These are phyloP conservation scores for Vitis hybrid DNA, from an alignment of 177 flowering plant species.

Conservation along the genomic window DNA sequence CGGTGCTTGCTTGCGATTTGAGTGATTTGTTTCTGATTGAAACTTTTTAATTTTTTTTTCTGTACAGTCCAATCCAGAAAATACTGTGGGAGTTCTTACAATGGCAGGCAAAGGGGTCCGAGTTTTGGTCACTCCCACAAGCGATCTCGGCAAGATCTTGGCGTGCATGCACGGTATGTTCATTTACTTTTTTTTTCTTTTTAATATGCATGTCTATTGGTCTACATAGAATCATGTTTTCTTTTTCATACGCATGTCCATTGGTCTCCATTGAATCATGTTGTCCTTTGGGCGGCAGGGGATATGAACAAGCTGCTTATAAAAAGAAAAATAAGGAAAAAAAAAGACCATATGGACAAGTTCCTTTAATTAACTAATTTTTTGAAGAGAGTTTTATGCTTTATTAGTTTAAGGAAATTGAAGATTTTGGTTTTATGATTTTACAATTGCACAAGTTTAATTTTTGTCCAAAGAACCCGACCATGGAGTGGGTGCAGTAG, in stretches of 20 bases:
- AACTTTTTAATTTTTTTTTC: conserved; percentile 1
- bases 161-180: conserved; percentile 90
- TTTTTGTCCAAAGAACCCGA: too few relatives aligned
- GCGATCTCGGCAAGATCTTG: conserved; percentile 89
- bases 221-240: neutral
- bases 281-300: too few relatives aligned
- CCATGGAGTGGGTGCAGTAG: too few relatives aligned
- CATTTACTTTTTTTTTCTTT: neutral
- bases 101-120: conserved; percentile 99
- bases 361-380: too few relatives aligned
- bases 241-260: neutral
- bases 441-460: too few relatives aligned
- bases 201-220: neutral
- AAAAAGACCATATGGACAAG: too few relatives aligned
- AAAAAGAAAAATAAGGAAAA: too few relatives aligned
- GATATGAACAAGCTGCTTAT: too few relatives aligned
- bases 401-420: too few relatives aligned
- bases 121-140: conserved; percentile 89
- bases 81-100: conserved; percentile 86
- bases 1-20: neutral
- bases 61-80: conserved; percentile 93
- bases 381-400: too few relatives aligned
- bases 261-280: neutral
- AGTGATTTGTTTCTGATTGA: conserved; percentile 2
- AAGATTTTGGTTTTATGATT: too few relatives aligned